These are phyloP conservation scores for Adansonia digitata DNA, from an alignment of 345 rosid genomes.

Conservation along the genomic window DNA sequence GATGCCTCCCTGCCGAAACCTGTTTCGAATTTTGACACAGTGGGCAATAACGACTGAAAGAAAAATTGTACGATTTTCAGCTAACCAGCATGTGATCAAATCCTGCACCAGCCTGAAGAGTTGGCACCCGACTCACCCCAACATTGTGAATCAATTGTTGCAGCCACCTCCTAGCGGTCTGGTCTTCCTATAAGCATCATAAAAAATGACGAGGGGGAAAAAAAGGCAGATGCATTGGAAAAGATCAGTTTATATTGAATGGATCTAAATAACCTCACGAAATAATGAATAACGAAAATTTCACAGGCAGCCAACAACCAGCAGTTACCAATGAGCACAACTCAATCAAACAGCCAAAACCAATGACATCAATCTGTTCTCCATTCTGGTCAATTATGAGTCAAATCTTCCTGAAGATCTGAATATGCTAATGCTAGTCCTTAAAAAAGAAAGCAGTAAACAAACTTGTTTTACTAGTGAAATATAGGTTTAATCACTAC, in stretches of 20 bases:
- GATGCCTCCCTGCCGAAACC: background rate
- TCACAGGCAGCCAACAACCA: background rate
- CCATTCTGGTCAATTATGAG: background rate
- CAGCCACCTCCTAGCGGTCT: slow-evolving; percentile 87
- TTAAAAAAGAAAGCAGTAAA: background rate
- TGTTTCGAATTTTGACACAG: background rate
- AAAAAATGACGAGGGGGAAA: background rate
- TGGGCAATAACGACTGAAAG: background rate
- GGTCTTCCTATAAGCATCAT: slow-evolving; percentile 64
- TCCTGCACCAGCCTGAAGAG: slow-evolving; percentile 63
- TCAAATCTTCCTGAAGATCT: background rate
- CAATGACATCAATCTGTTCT: background rate
- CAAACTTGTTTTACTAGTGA: background rate
- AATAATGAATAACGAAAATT: background rate
- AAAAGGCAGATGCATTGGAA: background rate
- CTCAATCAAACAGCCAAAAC: background rate
- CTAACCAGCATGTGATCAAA: slow-evolving; percentile 80
- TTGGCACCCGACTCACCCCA: slow-evolving; percentile 59
- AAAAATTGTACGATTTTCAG: slow-evolving; percentile 16
- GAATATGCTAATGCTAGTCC: background rate
- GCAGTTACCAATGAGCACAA: background rate
- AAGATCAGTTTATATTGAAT: background rate
- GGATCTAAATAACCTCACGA: background rate
- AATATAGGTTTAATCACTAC: background rate
- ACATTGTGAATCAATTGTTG: slow-evolving; percentile 86